phyloP scores from a whole-genome alignment of 2,329 filamentous ascomycete genomes.

The Elsinoe batatas region DNA sequence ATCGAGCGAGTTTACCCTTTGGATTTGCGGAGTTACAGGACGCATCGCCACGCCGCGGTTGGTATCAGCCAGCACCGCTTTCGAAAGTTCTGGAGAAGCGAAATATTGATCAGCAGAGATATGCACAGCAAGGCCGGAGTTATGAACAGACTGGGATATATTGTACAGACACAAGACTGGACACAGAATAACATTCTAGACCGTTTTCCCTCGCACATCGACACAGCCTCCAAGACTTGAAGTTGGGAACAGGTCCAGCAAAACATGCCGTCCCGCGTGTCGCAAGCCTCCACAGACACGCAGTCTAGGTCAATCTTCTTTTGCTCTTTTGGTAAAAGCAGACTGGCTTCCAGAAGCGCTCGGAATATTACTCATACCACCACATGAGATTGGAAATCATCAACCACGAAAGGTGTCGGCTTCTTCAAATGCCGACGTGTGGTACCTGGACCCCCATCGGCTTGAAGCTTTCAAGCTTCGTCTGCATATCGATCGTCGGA shows the following conservation, averaged over 20 bases:
- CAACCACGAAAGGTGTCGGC: background rate
- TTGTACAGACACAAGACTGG: conserved; percentile 1
- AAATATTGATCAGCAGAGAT: background rate
- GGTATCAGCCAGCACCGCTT: background rate
- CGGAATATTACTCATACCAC: background rate
- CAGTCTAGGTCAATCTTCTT: background rate
- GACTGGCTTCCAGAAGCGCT: background rate
- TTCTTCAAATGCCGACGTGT: background rate
- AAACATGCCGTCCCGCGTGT: background rate
- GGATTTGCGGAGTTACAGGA: conserved; percentile 1
- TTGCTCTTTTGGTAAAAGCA: background rate
- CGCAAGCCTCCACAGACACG: background rate
- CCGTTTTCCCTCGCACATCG: background rate
- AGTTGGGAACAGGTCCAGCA: background rate
- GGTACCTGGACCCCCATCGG: background rate
- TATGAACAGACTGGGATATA: conserved; percentile 1
- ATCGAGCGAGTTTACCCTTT: conserved; percentile 1
- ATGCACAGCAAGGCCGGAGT: background rate
- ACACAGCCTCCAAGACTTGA: background rate
- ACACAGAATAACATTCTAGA: conserved; percentile 7
- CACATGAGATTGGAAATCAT: background rate
- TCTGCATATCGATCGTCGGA: background rate
- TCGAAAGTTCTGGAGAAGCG: background rate
- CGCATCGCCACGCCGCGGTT: conserved; percentile 2
- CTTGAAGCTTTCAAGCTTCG: background rate